Percentiles rank a stretch among this genome's conserved stretches.
phyloP scores from a whole-genome alignment of 805 yeast species.

The Starmerella bombi region DNA sequence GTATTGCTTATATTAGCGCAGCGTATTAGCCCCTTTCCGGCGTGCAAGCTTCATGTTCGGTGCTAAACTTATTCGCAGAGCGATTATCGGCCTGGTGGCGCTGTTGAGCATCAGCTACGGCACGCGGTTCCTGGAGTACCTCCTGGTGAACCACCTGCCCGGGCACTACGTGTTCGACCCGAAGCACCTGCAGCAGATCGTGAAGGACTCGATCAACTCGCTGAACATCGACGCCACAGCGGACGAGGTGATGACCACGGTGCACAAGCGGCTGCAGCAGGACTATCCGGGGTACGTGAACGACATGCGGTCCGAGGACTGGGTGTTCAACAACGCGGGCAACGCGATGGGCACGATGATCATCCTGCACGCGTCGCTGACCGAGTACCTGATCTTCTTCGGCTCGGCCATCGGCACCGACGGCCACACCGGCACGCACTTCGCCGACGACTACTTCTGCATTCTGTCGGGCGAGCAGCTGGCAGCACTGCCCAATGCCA shows the following conservation, averaged over 20 bases:
- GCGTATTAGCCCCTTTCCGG: no score
- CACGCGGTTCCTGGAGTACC: slow-evolving; percentile 19
- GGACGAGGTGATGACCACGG: slow-evolving; percentile 17
- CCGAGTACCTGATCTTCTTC: slow-evolving; percentile 85
- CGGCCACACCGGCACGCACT: slow-evolving; percentile 92
- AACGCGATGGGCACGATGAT: slow-evolving; percentile 95
- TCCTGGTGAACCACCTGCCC: slow-evolving; percentile 39
- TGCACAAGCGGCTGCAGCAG: slow-evolving; percentile 40
- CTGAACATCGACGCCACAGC: slow-evolving; percentile 34
- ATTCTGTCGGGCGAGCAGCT: slow-evolving; percentile 67
- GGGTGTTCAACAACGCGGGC: slow-evolving; percentile 97
- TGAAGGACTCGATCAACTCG: slow-evolving; percentile 41
- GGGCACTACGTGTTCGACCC: slow-evolving; percentile 57
- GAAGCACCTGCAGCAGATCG: slow-evolving; percentile 43
- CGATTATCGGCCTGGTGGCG: slow-evolving; percentile 10
- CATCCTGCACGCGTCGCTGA: slow-evolving; percentile 83
- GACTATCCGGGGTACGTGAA: slow-evolving; percentile 67
- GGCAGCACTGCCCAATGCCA: slow-evolving; percentile 56
- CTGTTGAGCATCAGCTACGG: slow-evolving; percentile 15
- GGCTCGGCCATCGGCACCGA: slow-evolving; percentile 92
- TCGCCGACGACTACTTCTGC: slow-evolving; percentile 94
- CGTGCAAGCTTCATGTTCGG: no score
- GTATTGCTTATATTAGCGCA: no score
- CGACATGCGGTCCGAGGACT: slow-evolving; percentile 59
- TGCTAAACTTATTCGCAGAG: not conserved